phyloP scores from a whole-genome alignment of 805 yeast genomes.

The Komagataella populi region DNA sequence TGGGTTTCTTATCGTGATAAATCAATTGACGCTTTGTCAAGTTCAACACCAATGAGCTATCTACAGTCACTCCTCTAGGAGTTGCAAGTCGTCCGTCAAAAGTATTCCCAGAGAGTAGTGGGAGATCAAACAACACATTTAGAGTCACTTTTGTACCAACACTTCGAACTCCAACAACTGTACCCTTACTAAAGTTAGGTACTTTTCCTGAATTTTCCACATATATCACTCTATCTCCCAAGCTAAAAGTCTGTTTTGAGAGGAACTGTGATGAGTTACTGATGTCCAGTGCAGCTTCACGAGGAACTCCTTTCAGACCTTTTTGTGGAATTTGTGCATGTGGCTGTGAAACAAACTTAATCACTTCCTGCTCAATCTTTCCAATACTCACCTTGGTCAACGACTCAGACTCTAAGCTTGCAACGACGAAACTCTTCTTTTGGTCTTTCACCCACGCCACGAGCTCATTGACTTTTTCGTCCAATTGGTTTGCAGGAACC shows the following conservation, averaged over 20 bases:
- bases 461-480: conserved; percentile 22
- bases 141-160: conserved; percentile 52
- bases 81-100: conserved; percentile 67
- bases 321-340: conserved; percentile 30
- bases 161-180: conserved; percentile 55
- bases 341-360: conserved; percentile 28
- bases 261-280: conserved; percentile 56
- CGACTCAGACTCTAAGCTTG: conserved; percentile 67
- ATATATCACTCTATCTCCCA: conserved; percentile 86
- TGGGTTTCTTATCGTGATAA: not conserved
- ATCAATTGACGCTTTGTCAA: conserved; percentile 48
- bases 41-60: conserved; percentile 71
- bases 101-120: conserved; percentile 70
- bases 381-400: conserved; percentile 52
- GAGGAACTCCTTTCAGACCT: conserved; percentile 71
- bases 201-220: conserved; percentile 83
- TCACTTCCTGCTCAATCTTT: conserved; percentile 51
- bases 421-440: conserved; percentile 36
- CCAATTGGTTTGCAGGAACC: conserved; percentile 27
- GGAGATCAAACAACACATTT: conserved; percentile 73
- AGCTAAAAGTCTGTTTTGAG: conserved; percentile 58
- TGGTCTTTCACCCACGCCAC: conserved; percentile 33
- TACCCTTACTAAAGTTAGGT: conserved; percentile 78
- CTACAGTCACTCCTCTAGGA: conserved; percentile 75
- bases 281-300: conserved; percentile 71